phyloP scores from a whole-genome alignment of 2,329 filamentous ascomycete species.

The Cladophialophora chaetospira region DNA sequence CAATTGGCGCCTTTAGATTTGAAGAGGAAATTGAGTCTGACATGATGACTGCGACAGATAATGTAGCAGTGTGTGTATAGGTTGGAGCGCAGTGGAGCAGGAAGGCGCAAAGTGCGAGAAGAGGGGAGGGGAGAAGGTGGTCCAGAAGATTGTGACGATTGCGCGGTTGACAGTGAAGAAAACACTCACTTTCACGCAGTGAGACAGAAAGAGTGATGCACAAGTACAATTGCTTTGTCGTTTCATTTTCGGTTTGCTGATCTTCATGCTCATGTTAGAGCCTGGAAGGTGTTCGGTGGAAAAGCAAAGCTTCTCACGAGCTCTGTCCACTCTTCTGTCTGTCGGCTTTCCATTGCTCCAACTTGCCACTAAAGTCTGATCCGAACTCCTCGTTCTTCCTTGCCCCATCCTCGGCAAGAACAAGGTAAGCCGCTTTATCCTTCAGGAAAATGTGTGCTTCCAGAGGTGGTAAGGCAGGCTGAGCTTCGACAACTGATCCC shows the following conservation, averaged over 20 bases:
- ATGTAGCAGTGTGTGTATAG: neutral
- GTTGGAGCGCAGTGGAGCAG: neutral
- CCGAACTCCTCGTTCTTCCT: slow-evolving; percentile 35
- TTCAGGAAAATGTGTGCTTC: slow-evolving; percentile 49
- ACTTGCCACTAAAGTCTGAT: slow-evolving; percentile 30
- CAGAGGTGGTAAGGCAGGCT: slow-evolving; percentile 34
- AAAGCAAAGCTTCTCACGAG: neutral
- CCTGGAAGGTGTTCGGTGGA: neutral
- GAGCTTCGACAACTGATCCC: slow-evolving; percentile 46
- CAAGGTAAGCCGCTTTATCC: slow-evolving; percentile 45
- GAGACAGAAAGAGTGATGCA: slow-evolving; percentile 20
- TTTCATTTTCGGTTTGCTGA: neutral
- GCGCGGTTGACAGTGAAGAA: neutral
- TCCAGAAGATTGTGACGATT: neutral
- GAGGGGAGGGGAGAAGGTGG: slow-evolving; percentile 4
- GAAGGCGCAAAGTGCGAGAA: slow-evolving; percentile 1
- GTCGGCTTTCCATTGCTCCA: slow-evolving; percentile 34
- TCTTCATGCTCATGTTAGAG: neutral
- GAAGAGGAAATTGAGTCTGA: too few relatives aligned
- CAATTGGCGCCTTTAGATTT: slow-evolving; percentile 5
- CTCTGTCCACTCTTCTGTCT: slow-evolving; percentile 19
- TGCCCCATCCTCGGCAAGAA: slow-evolving; percentile 42
- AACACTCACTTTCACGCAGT: slow-evolving; percentile 3
- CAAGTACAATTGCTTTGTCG: neutral
- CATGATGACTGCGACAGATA: slow-evolving; percentile 9